A percentile compares a stretch with the other conserved stretches of the same genome.
Evolutionary conservation across 208 protist species (phyloP).

Genomic region (Novymonas esmeraldas): DNA sequence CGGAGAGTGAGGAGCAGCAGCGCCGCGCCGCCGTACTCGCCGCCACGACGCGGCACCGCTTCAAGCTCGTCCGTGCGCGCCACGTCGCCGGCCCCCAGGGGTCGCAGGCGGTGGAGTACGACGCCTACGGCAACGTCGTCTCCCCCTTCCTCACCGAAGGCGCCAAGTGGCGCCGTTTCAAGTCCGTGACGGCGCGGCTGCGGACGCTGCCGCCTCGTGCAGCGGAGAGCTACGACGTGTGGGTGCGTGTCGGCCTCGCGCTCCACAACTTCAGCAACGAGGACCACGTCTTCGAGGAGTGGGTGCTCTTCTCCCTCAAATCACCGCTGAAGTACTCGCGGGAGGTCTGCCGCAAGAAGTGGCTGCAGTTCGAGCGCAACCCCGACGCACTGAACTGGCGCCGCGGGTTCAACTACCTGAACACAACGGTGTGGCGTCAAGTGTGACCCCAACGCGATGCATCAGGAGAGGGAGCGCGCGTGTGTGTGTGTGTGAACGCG

Average conservation of each 20-base stretch:
- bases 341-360: constrained; percentile 78
- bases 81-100: constrained; percentile 59
- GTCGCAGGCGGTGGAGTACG: constrained; percentile 61
- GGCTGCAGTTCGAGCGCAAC: constrained; percentile 86
- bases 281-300: constrained; percentile 86
- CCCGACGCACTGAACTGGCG: constrained; percentile 86
- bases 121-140: constrained; percentile 81
- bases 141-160: constrained; percentile 71
- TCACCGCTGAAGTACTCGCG: constrained; percentile 83
- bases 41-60: constrained; percentile 33
- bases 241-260: constrained; percentile 83
- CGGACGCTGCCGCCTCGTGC: constrained; percentile 52
- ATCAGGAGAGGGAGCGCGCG: not conserved
- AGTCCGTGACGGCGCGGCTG: constrained; percentile 59
- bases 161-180: constrained; percentile 78
- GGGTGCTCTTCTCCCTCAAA: constrained; percentile 81
- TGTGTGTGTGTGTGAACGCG: not conserved
- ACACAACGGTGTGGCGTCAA: constrained; percentile 71
- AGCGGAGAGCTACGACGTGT: constrained; percentile 77
- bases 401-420: constrained; percentile 86
- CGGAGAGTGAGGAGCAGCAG: constrained; percentile 15
- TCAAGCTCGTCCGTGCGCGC: constrained; percentile 55
- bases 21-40: constrained; percentile 24
- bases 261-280: constrained; percentile 91
- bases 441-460: constrained; percentile 13